Evolutionary conservation across 2,329 filamentous ascomycete species (phyloP), one percentile per base, ranked within the genome.

Genomic region (Tolypocladium ovalisporum): DNA sequence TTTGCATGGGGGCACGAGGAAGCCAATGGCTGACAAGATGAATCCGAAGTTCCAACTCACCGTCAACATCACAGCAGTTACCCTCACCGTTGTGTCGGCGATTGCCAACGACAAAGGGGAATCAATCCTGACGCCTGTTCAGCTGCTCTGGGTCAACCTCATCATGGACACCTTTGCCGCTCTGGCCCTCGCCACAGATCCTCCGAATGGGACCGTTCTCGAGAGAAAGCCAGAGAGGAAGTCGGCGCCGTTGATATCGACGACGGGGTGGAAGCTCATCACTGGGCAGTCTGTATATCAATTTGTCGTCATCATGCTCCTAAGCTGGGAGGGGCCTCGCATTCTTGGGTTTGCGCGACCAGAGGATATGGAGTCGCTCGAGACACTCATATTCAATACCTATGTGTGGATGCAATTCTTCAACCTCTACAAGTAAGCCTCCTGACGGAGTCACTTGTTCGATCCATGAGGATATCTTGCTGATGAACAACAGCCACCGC

Each of bases 331-430:
- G 0, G 85, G 83, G 1, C 70, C 71, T 39, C 64, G 70, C 4
- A 79, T 87, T 51, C 75, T 87, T n/a, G 69, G 73, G 52, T 84
- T 51, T 12, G 17, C 29, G 82, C 63, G 67, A 76, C 35, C 22
- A 53, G 60, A 67, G 19, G 56, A 67, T 56, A 65, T 76, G 55
- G 61, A 67, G 24, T 63, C 77, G 54, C 52, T 85, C 37, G 75
- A 82, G 61, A 85, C 84, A 1, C 75, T 86, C 58, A 79, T 88
- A 52, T 88, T 88, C 73, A 88, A 88, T 69, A 83, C 80, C 0
- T 88, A 86, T 63, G 85, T 88, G 2, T 88, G 84, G 84, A 83
- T 88, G 77, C 85, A 88, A 64, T 86, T 88, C 60, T 88, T 87
- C 73, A 87, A 87, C 7, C 44, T 51, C 17, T 51, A 51, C 27